Conservation (phyloP, 495 filamentous ascomycete genomes). For the Halenospora varia region DNA sequence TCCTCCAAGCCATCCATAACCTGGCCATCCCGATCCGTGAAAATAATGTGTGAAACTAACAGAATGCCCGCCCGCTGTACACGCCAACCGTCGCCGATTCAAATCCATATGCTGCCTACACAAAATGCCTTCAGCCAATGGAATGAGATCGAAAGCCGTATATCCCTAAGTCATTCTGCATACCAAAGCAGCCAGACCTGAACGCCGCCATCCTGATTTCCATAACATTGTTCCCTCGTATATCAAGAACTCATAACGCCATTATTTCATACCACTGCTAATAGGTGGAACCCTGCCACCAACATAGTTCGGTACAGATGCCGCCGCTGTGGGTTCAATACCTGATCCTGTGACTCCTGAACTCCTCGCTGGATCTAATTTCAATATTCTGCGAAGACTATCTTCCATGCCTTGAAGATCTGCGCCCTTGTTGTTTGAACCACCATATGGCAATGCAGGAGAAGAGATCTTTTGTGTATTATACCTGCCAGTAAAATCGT, state of each 20-base stretch:
- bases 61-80: too few relatives aligned
- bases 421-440: slow-evolving; percentile 21
- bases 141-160: not conserved
- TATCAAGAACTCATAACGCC: slow-evolving; percentile 23
- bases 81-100: not conserved
- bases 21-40: not conserved
- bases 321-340: slow-evolving; percentile 11
- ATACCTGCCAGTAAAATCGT: not conserved
- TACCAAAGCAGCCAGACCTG: slow-evolving; percentile 1
- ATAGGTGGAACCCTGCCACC: slow-evolving; percentile 20
- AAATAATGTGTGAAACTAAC: not conserved
- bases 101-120: not conserved
- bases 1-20: not conserved
- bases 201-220: slow-evolving; percentile 15
- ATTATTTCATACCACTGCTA: slow-evolving; percentile 21
- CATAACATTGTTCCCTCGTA: not conserved
- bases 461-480: slow-evolving; percentile 9
- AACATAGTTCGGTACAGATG: slow-evolving; percentile 20
- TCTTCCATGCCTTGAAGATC: slow-evolving; percentile 44
- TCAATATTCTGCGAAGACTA: slow-evolving; percentile 44
- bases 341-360: not conserved
- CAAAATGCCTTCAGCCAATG: not conserved
- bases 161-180: not conserved
- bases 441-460: not conserved
- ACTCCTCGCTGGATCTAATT: slow-evolving; percentile 30